Evolutionary conservation across 2,329 filamentous ascomycete genomes (phyloP), one percentile per base, ranked within the genome.

Genomic region (Lojkania enalia): DNA sequence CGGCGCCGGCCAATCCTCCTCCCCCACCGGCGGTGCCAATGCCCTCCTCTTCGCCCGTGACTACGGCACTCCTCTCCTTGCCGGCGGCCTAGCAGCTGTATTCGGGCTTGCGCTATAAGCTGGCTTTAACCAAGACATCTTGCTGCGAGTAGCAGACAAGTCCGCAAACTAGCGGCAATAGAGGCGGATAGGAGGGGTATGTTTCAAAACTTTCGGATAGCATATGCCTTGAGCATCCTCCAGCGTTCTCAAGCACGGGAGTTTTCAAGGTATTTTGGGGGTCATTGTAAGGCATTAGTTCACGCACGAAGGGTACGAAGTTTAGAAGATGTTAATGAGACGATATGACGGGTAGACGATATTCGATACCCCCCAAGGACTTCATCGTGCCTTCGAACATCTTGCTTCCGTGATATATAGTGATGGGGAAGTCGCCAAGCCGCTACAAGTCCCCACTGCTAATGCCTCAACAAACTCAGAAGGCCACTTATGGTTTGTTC

Each of bases 31-130:
- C 50, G 77, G 74, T 48, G 80, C 78, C 36, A 66, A 65, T 20
- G 71, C 72, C 46, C 48, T 77, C 52, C 66, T 64, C 54, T 57
- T 74, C 54, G 71, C 67, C 38, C 72, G 74, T 58, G 72, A 77
- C 51, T 78, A 78, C 61, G 77, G 79, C 39, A 78, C 77, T 42
- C 74, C 74, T 42, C 59, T 74, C 30, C 63, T 84, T 43, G 77
- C 75, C 37, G 76, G 76, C 48, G 77, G 77, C 58, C 67, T 84
- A 51, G 69, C 81, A 45, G 75, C 77, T 39, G 67, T 80, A 42
- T 80, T 84, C 59, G 80, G 80, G 51, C 64, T 84, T 50, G 71
- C 81, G 50, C 67, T 85, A 65, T 86, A 80, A 64, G 52, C 19
- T n/a, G n/a, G n/a, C n/a, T n/a, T n/a, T n/a, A n/a, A n/a, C n/a